A percentile compares a stretch with the other conserved stretches of the same genome.
Evolutionary conservation across 495 filamentous ascomycete genomes (phyloP).

Genomic region (Terfezia boudieri): DNA sequence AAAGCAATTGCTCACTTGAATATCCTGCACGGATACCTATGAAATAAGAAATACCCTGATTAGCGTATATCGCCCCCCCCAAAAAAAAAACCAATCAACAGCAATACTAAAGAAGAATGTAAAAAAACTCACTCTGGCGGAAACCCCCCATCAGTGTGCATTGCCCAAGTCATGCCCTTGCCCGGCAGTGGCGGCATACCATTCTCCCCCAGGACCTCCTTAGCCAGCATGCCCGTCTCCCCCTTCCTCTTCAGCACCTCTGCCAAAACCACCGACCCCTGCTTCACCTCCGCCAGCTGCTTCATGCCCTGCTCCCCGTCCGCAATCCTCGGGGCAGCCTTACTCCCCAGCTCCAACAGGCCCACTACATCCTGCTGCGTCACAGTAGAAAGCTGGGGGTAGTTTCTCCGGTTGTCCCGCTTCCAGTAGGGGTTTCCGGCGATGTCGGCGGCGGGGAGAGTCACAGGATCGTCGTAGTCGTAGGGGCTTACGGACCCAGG

Average conservation of each 20-base stretch:
- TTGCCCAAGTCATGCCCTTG: slow-evolving; percentile 25
- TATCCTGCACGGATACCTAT: too few species aligned
- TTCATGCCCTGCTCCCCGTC: slow-evolving; percentile 65
- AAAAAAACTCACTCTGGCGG: slow-evolving; percentile 23
- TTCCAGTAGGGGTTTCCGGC: slow-evolving; percentile 98
- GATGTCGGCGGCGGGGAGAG: slow-evolving; percentile 75
- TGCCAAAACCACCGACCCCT: slow-evolving; percentile 47
- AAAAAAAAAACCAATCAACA: too few species aligned
- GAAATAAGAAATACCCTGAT: too few species aligned
- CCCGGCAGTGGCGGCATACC: slow-evolving; percentile 69
- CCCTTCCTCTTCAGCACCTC: slow-evolving; percentile 43
- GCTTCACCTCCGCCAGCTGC: slow-evolving; percentile 56
- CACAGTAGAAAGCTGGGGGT: slow-evolving; percentile 62
- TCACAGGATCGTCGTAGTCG: slow-evolving; percentile 73
- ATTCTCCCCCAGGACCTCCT: slow-evolving; percentile 43
- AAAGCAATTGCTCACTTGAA: too few species aligned
- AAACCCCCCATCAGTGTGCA: slow-evolving; percentile 37
- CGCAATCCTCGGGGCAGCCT: slow-evolving; percentile 55
- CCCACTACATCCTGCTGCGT: slow-evolving; percentile 68
- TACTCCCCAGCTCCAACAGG: slow-evolving; percentile 66
- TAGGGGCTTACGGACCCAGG: slow-evolving; percentile 59
- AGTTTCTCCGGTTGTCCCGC: slow-evolving; percentile 65
- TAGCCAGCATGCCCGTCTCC: slow-evolving; percentile 26
- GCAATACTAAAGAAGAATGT: not conserved
- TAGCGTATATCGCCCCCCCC: too few species aligned